Evolutionary conservation across 116 monocot species (phyloP), one percentile per base, ranked within the genome.

Genomic region (Cymodocea nodosa): DNA sequence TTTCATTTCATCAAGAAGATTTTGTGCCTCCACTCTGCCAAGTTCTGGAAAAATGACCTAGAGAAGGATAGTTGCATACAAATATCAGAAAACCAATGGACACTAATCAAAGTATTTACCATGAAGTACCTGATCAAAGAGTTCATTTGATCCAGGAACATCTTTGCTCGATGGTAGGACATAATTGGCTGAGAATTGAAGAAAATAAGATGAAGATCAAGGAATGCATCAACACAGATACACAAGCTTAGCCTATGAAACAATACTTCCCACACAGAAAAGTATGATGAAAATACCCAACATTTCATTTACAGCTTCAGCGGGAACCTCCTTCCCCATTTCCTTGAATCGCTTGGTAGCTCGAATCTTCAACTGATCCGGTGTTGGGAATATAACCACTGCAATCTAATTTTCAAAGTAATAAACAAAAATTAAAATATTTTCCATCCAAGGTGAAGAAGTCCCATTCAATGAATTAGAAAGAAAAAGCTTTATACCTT

Each of bases 261-360:
- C 44, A 44, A 44, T 8, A 8, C 3, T 44, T 44, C 11, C 44
- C 11, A 44, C 11, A 2, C 9, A 44, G 53, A 53, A 15, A n/a
- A 10, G 6, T 2, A 25, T 14, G 8, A 23, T 20, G 19, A 24
- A 19, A 58, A 35, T 75, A 89, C 89, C 89, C 76, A 82, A 65
- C 89, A 89, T 89, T 58, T 89, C 80, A 75, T 80, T 82, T 22
- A 89, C 85, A 34, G 89, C 89, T 36, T 89, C 82, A 52, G 82
- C 77, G 76, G 89, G 89, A 23, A 89, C 84, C n/a, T 89, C 89
- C 74, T 89, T 89, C 19, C 89, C 85, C 89, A 89, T 84, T 76
- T 84, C 89, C 56, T 71, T 76, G 69, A 71, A 84, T 44, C 80
- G 69, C 54, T 74, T 82, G 2, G 58, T 51, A 62, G 89, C 70